A percentile compares a stretch with the other conserved stretches of the same genome.
These are phyloP conservation scores for Pilasporangium apinafurcum DNA, from an alignment of 352 stramenopile genomes.

Conservation along the genomic window DNA sequence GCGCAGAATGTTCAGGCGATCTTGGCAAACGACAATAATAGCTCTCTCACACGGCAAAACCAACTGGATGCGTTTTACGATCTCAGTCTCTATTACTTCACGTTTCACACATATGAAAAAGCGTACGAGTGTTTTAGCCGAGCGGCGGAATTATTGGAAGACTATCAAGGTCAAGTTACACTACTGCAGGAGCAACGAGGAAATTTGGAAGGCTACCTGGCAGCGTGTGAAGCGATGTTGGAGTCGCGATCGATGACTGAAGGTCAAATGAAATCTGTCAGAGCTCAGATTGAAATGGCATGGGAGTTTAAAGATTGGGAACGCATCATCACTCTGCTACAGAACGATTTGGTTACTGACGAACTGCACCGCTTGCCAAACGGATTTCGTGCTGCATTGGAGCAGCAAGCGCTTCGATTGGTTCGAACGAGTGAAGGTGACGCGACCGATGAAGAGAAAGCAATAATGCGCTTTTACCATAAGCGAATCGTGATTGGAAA, in stretches of 20 bases:
- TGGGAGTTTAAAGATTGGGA: conserved; percentile 47
- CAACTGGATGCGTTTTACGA: conserved; percentile 66
- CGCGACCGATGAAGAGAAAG: conserved; percentile 12
- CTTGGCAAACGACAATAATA: conserved; percentile 35
- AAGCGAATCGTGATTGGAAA: conserved; percentile 47
- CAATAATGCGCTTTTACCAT: conserved; percentile 34
- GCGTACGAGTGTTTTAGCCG: conserved; percentile 71
- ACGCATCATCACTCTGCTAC: conserved; percentile 31
- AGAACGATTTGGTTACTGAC: conserved; percentile 32
- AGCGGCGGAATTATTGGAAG: conserved; percentile 45
- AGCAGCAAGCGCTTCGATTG: conserved; percentile 42
- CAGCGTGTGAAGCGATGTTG: conserved; percentile 60
- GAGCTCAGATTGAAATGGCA: conserved; percentile 33
- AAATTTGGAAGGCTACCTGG: conserved; percentile 61
- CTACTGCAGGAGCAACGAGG: conserved; percentile 19
- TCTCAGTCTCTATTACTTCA: conserved; percentile 71
- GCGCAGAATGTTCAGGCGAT: conserved; percentile 52
- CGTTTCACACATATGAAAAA: conserved; percentile 66
- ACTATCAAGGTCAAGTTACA: conserved; percentile 14
- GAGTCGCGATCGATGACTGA: conserved; percentile 33
- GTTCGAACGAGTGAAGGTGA: conserved; percentile 26
- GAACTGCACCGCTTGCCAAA: conserved; percentile 21
- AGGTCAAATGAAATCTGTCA: conserved; percentile 23
- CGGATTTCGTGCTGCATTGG: conserved; percentile 28
- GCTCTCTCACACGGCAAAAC: conserved; percentile 25